These are phyloP conservation scores for Alternaria burnsii DNA, from an alignment of 2,329 filamentous ascomycete species.

Conservation along the genomic window DNA sequence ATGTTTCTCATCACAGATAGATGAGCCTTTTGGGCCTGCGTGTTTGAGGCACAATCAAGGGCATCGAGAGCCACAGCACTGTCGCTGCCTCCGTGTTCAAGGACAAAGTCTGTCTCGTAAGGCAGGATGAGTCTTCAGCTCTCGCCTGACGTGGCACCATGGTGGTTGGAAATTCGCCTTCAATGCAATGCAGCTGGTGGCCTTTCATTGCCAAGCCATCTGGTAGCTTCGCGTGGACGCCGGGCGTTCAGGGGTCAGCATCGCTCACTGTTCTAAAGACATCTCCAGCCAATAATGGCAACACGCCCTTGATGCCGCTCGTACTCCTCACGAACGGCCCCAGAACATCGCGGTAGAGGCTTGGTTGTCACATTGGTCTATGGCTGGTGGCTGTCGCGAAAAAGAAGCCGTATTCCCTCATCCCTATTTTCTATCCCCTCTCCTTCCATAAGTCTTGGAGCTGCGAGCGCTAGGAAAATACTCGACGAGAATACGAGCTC, in stretches of 20 bases:
- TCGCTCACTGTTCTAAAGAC: constrained; percentile 10
- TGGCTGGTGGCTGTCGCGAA: constrained; percentile 13
- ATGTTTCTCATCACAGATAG: constrained; percentile 17
- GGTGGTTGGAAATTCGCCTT: constrained; percentile 20
- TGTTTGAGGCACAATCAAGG: background rate
- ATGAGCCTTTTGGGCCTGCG: background rate
- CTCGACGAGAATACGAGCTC: constrained; percentile 25
- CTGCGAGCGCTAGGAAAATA: constrained; percentile 26
- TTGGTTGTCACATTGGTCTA: constrained; percentile 19
- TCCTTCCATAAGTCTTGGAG: background rate
- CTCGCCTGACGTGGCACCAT: constrained; percentile 26
- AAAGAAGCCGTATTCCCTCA: constrained; percentile 6
- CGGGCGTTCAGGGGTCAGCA: constrained; percentile 16
- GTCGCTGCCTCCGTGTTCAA: background rate
- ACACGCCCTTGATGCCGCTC: constrained; percentile 12
- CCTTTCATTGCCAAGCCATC: constrained; percentile 23
- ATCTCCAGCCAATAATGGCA: constrained; percentile 12
- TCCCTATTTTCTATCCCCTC: constrained; percentile 16
- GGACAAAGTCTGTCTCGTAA: background rate
- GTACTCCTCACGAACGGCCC: constrained; percentile 13
- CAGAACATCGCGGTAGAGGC: constrained; percentile 20
- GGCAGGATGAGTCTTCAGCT: background rate
- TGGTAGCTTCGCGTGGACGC: constrained; percentile 14
- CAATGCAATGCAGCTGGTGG: constrained; percentile 19
- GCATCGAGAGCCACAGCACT: background rate